Percentiles rank a stretch among this genome's conserved stretches.
phyloP scores from a whole-genome alignment of 2,329 filamentous ascomycete species.

The Penicillium decumbens region DNA sequence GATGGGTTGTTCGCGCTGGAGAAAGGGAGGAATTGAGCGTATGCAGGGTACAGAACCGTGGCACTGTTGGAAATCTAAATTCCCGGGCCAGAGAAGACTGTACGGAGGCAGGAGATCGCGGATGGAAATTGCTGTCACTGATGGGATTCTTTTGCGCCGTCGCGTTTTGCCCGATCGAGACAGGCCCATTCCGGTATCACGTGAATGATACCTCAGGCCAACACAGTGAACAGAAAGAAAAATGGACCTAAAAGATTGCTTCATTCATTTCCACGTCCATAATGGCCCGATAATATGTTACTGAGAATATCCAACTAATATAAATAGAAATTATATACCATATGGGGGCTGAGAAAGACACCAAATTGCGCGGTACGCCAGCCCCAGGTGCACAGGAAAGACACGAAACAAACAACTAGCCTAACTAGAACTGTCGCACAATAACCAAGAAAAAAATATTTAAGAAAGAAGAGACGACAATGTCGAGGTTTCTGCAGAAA shows the following conservation, averaged over 20 bases:
- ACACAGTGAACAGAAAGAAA: not conserved
- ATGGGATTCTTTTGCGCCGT: constrained; percentile 24
- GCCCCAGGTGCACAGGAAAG: constrained; percentile 6
- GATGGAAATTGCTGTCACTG: constrained; percentile 7
- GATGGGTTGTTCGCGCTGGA: constrained; percentile 15
- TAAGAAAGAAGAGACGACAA: constrained; percentile 5
- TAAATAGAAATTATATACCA: constrained; percentile 13
- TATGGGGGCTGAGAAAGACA: constrained; percentile 7
- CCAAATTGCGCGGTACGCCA: constrained; percentile 19
- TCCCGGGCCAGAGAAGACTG: not conserved
- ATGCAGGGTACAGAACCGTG: not conserved
- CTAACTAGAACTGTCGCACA: not conserved
- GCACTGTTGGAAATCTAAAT: not conserved
- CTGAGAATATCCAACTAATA: constrained; percentile 7
- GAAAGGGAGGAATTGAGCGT: not conserved
- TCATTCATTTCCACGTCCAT: constrained; percentile 9
- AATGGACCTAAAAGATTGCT: not conserved
- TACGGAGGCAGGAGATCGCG: not conserved
- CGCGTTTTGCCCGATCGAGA: constrained; percentile 31
- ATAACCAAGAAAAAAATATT: constrained; percentile 3
- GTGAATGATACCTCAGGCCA: constrained; percentile 21
- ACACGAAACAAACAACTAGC: constrained; percentile 3
- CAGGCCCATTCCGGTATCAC: constrained; percentile 27
- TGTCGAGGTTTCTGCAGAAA: constrained; percentile 12
- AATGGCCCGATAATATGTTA: not conserved